These are phyloP conservation scores for Penicillium freii DNA, from an alignment of 2,329 filamentous ascomycete genomes.

Conservation along the genomic window DNA sequence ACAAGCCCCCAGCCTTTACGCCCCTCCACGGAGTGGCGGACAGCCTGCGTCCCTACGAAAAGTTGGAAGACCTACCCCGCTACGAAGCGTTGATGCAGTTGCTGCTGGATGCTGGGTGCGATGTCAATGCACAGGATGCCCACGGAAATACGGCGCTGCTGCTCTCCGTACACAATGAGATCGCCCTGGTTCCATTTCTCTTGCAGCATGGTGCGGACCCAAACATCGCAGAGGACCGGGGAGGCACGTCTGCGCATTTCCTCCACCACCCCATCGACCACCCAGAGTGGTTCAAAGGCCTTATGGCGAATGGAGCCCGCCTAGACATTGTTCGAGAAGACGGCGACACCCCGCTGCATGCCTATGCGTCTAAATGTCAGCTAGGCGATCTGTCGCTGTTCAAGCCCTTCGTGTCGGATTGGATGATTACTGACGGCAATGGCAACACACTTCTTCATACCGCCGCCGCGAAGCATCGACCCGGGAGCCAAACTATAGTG, in stretches of 20 bases:
- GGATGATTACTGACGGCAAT: constrained; percentile 9
- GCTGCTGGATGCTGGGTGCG: constrained; percentile 14
- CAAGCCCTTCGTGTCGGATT: constrained; percentile 12
- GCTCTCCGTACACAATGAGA: not conserved
- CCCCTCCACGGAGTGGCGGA: constrained; percentile 2
- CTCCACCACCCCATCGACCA: not conserved
- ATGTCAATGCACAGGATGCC: constrained; percentile 9
- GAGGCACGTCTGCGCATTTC: constrained; percentile 12
- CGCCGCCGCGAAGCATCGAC: not conserved
- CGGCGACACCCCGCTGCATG: constrained; percentile 17
- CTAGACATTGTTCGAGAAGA: constrained; percentile 10
- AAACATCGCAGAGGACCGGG: constrained; percentile 7
- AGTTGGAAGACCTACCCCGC: not conserved
- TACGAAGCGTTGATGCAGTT: not conserved
- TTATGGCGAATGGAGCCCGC: constrained; percentile 17
- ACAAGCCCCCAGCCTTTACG: not conserved
- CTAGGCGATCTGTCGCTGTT: constrained; percentile 15
- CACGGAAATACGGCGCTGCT: constrained; percentile 5
- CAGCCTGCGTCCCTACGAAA: not conserved
- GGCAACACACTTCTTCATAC: constrained; percentile 21
- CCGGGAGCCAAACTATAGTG: not conserved
- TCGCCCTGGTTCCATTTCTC: not conserved
- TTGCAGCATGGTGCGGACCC: constrained; percentile 10
- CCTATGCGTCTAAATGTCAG: constrained; percentile 1
- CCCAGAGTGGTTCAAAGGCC: constrained; percentile 1